Conservation (phyloP, 306 rosid genomes). For the Mucuna pruriens region DNA sequence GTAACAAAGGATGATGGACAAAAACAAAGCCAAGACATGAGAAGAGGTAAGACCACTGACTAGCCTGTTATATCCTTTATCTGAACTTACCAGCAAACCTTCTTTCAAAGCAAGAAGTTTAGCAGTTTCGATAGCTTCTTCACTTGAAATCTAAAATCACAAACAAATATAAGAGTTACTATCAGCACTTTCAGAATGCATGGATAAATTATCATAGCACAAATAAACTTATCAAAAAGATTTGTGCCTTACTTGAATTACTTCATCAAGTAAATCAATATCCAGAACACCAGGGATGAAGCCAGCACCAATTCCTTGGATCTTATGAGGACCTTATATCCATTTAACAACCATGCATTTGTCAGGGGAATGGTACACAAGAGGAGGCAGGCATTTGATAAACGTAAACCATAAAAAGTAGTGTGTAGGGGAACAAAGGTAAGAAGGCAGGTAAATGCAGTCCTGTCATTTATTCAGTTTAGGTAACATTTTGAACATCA, state of each 20-base stretch:
- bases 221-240: constrained; percentile 21
- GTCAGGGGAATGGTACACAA: constrained; percentile 33
- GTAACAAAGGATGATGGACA: background rate
- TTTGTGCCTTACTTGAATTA: constrained; percentile 73
- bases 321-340: constrained; percentile 88
- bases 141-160: constrained; percentile 77
- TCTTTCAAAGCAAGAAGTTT: constrained; percentile 84
- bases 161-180: constrained; percentile 10
- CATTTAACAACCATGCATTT: constrained; percentile 33
- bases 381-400: background rate
- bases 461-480: background rate
- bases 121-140: constrained; percentile 89
- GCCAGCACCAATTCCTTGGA: constrained; percentile 99
- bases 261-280: constrained; percentile 70
- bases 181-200: background rate
- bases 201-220: constrained; percentile 2
- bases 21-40: constrained; percentile 7
- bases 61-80: constrained; percentile 25
- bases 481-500: constrained; percentile 7
- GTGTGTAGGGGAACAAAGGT: background rate
- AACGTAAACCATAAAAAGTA: constrained; percentile 10
- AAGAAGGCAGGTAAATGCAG: background rate
- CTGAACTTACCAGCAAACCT: constrained; percentile 73
- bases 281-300: constrained; percentile 96
- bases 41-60: background rate